phyloP scores from a whole-genome alignment of 306 rosid species.

The Casuarina equisetifolia region DNA sequence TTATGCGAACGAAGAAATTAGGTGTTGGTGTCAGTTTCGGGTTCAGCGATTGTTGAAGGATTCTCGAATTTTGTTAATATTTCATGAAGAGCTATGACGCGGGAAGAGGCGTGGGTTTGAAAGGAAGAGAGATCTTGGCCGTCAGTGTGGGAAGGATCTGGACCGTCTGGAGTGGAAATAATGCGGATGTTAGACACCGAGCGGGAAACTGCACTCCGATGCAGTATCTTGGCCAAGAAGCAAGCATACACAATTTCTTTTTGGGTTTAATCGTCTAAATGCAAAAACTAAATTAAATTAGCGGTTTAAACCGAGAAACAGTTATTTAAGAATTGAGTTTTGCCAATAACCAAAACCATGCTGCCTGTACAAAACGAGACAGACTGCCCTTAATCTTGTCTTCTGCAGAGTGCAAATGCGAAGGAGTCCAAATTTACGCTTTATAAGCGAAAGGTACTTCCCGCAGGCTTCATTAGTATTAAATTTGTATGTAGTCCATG shows the following conservation, averaged over 20 bases:
- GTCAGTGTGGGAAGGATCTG: slow-evolving; percentile 16
- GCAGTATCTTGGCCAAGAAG: background rate
- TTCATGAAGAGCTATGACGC: slow-evolving; percentile 12
- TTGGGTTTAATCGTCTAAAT: too few species aligned
- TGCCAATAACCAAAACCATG: slow-evolving; percentile 64
- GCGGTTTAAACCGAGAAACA: slow-evolving; percentile 40
- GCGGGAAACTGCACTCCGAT: background rate
- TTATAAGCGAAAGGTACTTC: too few species aligned
- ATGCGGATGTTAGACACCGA: background rate
- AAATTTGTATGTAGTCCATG: too few species aligned
- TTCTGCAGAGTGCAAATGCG: slow-evolving; percentile 33
- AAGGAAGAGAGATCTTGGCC: slow-evolving; percentile 22
- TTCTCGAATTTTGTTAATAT: background rate
- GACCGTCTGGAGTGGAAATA: slow-evolving; percentile 16
- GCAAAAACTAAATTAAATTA: too few species aligned
- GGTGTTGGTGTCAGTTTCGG: slow-evolving; percentile 16
- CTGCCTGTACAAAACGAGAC: slow-evolving; percentile 54
- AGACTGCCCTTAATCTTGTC: slow-evolving; percentile 39
- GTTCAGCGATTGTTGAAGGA: slow-evolving; percentile 6
- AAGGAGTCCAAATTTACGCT: background rate
- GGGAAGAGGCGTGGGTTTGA: slow-evolving; percentile 27
- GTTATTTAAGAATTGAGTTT: slow-evolving; percentile 62
- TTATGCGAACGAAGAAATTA: slow-evolving; percentile 19
- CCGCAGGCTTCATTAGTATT: too few species aligned
- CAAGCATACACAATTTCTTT: background rate